Conservation (phyloP, 345 rosid species). For the Nasturtium officinale region DNA sequence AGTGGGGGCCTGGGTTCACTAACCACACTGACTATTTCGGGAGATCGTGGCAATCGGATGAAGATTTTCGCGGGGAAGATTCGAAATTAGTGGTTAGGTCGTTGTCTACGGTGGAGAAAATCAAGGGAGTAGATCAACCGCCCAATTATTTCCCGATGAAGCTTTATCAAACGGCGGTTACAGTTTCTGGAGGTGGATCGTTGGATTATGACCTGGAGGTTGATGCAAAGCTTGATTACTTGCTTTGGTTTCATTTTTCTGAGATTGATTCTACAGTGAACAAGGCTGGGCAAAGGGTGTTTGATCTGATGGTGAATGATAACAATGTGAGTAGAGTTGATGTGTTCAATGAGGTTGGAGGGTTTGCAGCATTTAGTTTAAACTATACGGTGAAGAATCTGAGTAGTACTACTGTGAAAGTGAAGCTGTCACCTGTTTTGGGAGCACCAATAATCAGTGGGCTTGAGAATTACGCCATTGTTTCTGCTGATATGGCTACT, state of each 20-base stretch:
- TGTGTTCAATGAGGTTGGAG: constrained; percentile 64
- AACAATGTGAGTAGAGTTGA: constrained; percentile 73
- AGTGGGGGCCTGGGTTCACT: constrained; percentile 95
- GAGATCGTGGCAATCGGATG: constrained; percentile 89
- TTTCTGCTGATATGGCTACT: constrained; percentile 80
- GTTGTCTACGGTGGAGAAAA: constrained; percentile 51
- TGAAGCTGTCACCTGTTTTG: constrained; percentile 57
- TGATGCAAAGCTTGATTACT: constrained; percentile 89
- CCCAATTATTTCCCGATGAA: constrained; percentile 96
- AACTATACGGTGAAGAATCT: constrained; percentile 63
- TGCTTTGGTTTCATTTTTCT: constrained; percentile 93
- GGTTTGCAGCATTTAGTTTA: constrained; percentile 60
- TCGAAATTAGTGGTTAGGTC: constrained; percentile 45
- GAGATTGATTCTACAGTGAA: constrained; percentile 81
- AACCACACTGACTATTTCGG: constrained; percentile 79
- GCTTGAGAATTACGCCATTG: constrained; percentile 86
- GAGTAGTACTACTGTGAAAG: constrained; percentile 57
- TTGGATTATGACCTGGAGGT: constrained; percentile 69
- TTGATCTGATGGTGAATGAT: constrained; percentile 71
- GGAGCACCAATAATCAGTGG: constrained; percentile 81
- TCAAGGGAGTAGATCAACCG: constrained; percentile 53
- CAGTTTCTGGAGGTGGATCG: constrained; percentile 46
- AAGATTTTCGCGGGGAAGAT: constrained; percentile 40
- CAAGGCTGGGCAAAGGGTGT: constrained; percentile 70
- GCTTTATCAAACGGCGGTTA: constrained; percentile 80